Conservation (phyloP, 2,329 filamentous ascomycete species). For the Pleomassaria siparia region DNA sequence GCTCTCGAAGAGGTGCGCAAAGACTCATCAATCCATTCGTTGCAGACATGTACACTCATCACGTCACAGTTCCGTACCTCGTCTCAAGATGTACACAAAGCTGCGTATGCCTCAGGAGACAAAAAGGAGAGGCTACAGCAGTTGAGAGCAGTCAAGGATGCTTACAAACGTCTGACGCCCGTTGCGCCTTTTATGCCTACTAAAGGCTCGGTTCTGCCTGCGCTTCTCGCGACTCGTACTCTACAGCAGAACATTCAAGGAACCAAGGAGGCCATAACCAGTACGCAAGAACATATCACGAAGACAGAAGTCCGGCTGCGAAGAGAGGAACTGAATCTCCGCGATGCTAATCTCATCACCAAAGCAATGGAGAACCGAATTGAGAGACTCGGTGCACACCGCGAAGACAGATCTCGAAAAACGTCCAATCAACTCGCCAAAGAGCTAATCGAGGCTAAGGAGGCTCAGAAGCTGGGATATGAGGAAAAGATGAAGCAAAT, state of each 20-base stretch:
- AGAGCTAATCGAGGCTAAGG: constrained; percentile 64
- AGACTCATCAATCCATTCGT: constrained; percentile 35
- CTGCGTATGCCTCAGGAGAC: constrained; percentile 38
- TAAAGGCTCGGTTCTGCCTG: constrained; percentile 68
- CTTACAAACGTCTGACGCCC: constrained; percentile 65
- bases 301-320: constrained; percentile 44
- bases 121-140: constrained; percentile 45
- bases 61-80: constrained; percentile 50
- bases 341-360: constrained; percentile 51
- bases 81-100: constrained; percentile 20
- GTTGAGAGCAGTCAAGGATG: constrained; percentile 59
- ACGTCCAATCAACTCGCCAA: constrained; percentile 62
- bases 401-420: constrained; percentile 60
- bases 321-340: constrained; percentile 49
- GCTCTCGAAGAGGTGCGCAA: constrained; percentile 48
- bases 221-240: constrained; percentile 69
- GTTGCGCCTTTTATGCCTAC: constrained; percentile 67
- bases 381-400: constrained; percentile 58
- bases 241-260: constrained; percentile 66
- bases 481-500: constrained; percentile 63
- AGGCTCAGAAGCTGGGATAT: constrained; percentile 60
- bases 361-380: constrained; percentile 60
- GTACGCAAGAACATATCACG: constrained; percentile 45
- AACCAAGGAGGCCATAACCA: constrained; percentile 60
- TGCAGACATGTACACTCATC: constrained; percentile 26